phyloP scores from a whole-genome alignment of 805 yeast species.

The Schizosaccharomyces osmophilus region DNA sequence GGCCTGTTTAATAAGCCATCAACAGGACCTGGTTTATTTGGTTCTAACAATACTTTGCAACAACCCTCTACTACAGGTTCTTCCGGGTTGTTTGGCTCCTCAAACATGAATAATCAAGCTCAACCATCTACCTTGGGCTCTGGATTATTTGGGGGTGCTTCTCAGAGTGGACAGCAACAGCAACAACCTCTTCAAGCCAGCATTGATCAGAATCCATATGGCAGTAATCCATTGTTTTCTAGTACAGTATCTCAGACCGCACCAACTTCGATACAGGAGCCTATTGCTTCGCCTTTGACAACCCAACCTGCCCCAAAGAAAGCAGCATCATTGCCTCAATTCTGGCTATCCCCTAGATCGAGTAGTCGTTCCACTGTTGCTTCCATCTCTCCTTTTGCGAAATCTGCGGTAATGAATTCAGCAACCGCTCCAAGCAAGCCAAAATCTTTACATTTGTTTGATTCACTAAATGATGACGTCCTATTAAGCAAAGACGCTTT shows the following conservation, averaged over 20 bases:
- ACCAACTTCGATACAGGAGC: constrained; percentile 13
- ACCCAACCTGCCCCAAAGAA: constrained; percentile 24
- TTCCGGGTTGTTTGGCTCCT: constrained; percentile 19
- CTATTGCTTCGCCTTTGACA: constrained; percentile 25
- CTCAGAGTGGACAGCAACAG: constrained; percentile 6
- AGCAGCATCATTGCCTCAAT: constrained; percentile 34
- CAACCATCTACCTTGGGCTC: constrained; percentile 5
- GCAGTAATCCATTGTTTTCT: constrained; percentile 44
- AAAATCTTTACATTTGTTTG: constrained; percentile 15
- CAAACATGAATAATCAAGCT: constrained; percentile 9
- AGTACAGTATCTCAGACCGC: constrained; percentile 11
- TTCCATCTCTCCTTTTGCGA: constrained; percentile 3
- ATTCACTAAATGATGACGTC: constrained; percentile 34
- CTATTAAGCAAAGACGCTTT: constrained; percentile 49
- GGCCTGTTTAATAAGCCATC: constrained; percentile 10
- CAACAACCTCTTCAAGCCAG: constrained; percentile 15
- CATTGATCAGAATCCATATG: constrained; percentile 44
- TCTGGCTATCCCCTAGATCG: constrained; percentile 35
- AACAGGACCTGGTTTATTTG: constrained; percentile 10
- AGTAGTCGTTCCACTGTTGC: constrained; percentile 16
- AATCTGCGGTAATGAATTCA: constrained; percentile 3
- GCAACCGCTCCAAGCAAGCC: background rate
- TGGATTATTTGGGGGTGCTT: constrained; percentile 7
- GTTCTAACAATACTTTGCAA: constrained; percentile 6
- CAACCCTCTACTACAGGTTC: constrained; percentile 4